Percentiles rank a stretch among this genome's conserved stretches.
These are phyloP conservation scores for Flaveria bidentis DNA, from an alignment of 129 eudicot genomes.

Conservation along the genomic window DNA sequence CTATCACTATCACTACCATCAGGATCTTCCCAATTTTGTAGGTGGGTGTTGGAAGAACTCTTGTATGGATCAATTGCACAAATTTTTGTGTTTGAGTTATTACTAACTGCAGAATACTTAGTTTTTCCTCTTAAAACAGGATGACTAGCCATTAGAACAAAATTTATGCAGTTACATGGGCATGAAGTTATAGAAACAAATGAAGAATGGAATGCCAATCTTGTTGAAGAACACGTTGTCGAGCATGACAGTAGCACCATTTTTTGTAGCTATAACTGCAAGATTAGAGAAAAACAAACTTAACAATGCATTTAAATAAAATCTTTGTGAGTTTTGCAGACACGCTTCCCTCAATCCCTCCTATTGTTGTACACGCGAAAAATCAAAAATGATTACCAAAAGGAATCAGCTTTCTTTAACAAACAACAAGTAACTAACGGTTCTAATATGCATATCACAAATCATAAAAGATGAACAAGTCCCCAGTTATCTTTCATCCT, in stretches of 20 bases:
- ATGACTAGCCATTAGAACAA: slow-evolving; percentile 5
- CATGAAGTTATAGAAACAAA: slow-evolving; percentile 23
- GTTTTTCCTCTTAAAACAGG: slow-evolving; percentile 19
- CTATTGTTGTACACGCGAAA: no score
- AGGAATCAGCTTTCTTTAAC: no score
- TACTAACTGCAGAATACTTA: slow-evolving; percentile 15
- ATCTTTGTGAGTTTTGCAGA: neutral
- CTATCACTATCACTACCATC: slow-evolving; percentile 56
- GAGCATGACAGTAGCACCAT: slow-evolving; percentile 41
- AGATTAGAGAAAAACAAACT: neutral
- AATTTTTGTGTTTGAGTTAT: slow-evolving; percentile 14
- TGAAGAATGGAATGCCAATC: slow-evolving; percentile 7
- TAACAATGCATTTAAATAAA: slow-evolving; percentile 8
- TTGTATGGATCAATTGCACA: slow-evolving; percentile 20
- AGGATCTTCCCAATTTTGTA: slow-evolving; percentile 78
- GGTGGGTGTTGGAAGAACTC: slow-evolving; percentile 25
- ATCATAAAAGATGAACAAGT: neutral
- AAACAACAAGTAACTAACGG: no score
- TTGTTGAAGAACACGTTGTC: slow-evolving; percentile 27
- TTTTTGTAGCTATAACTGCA: slow-evolving; percentile 32
- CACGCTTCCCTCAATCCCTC: no score
- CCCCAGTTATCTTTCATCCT: neutral
- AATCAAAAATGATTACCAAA: no score
- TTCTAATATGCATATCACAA: no score
- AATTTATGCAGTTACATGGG: slow-evolving; percentile 14